These are phyloP conservation scores for Baudoinia panamericana DNA, from an alignment of 495 filamentous ascomycete species.

Conservation along the genomic window DNA sequence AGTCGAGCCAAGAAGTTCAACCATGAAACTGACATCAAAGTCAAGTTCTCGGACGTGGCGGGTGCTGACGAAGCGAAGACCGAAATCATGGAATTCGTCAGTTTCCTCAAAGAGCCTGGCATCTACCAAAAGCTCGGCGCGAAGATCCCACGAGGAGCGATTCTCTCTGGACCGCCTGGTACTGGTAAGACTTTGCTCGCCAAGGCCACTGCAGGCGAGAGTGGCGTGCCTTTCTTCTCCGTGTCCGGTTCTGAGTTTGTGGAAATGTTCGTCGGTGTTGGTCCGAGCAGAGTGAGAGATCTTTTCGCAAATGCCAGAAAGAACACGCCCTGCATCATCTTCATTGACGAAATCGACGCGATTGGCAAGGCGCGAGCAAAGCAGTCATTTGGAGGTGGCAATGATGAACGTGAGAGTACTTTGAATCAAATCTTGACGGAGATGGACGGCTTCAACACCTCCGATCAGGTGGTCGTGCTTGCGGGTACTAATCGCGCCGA, in stretches of 20 bases:
- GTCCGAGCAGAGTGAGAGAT: constrained; percentile 86
- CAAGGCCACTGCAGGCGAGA: constrained; percentile 95
- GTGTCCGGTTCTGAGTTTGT: constrained; percentile 98
- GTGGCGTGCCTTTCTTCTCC: constrained; percentile 93
- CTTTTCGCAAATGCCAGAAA: constrained; percentile 89
- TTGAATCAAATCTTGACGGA: constrained; percentile 97
- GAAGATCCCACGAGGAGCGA: constrained; percentile 93
- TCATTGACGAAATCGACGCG: constrained; percentile 98
- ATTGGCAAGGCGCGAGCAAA: constrained; percentile 83
- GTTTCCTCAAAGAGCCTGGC: constrained; percentile 82
- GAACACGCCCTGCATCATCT: constrained; percentile 95
- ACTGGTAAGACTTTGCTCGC: constrained; percentile 96
- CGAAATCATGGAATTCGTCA: constrained; percentile 99
- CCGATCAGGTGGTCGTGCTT: constrained; percentile 94
- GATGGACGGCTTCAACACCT: constrained; percentile 98
- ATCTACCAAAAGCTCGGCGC: constrained; percentile 86
- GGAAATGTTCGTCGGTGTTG: constrained; percentile 98
- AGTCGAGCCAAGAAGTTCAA: constrained; percentile 94
- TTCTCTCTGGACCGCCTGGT: constrained; percentile 89
- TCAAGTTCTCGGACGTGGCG: constrained; percentile 92
- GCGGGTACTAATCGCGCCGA: constrained; percentile 94
- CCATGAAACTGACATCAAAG: constrained; percentile 87
- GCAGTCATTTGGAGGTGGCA: constrained; percentile 67
- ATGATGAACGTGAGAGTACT: constrained; percentile 91
- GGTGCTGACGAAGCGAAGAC: constrained; percentile 97